Percentiles rank a stretch among this genome's conserved stretches.
Conservation (phyloP, 225 moss, liverwort and hornwort species). For the Bryoerythrophyllum caledonicum region DNA sequence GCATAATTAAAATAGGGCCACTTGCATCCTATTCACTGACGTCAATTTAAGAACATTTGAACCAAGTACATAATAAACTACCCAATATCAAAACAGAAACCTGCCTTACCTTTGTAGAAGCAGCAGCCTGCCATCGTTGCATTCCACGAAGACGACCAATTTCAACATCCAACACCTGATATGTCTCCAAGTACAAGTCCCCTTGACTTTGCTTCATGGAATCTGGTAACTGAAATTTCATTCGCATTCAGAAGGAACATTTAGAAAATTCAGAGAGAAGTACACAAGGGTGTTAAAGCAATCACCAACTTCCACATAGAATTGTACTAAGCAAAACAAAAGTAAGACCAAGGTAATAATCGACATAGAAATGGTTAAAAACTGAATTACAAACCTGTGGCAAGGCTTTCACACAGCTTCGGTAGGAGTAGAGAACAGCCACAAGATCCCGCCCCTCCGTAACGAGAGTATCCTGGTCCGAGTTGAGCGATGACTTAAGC, state of each 20-base stretch:
- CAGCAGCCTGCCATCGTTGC: constrained; percentile 93
- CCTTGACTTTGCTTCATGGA: constrained; percentile 98
- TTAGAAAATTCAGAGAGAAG: constrained; percentile 8
- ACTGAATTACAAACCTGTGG: constrained; percentile 69
- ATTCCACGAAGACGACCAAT: constrained; percentile 97
- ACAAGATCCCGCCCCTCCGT: constrained; percentile 90
- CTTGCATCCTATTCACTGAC: constrained; percentile 4
- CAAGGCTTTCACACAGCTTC: constrained; percentile 98
- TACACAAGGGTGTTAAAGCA: neutral
- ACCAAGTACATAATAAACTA: constrained; percentile 5
- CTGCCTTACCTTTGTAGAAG: constrained; percentile 72
- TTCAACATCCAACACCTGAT: constrained; percentile 94
- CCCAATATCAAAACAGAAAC: constrained; percentile 10
- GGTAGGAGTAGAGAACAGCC: constrained; percentile 90
- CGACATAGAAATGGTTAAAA: neutral
- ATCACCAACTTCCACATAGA: neutral
- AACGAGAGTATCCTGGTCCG: constrained; percentile 75
- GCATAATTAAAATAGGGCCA: neutral
- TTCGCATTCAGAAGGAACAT: constrained; percentile 18
- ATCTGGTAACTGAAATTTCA: constrained; percentile 70
- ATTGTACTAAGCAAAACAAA: too few species aligned
- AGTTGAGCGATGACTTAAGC: constrained; percentile 1
- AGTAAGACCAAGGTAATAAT: neutral
- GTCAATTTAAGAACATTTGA: neutral
- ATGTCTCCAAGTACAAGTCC: constrained; percentile 96